These are phyloP conservation scores for Chalciporus sp. DNA, from an alignment of 1,284 basidiomycete genomes.

Conservation along the genomic window DNA sequence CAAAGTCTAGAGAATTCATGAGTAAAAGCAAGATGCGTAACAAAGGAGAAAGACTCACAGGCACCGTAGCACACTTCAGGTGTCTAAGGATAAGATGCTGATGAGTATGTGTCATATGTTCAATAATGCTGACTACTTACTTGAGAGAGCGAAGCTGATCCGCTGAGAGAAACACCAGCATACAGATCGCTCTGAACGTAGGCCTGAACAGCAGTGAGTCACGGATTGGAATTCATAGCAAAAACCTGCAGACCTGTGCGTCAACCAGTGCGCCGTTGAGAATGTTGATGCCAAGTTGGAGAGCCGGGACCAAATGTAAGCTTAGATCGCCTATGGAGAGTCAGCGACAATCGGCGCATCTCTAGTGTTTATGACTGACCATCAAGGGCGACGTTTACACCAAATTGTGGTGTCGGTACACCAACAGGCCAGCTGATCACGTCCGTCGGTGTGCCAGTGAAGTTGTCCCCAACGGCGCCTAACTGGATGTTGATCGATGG, in stretches of 20 bases:
- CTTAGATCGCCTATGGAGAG: slow-evolving; percentile 1
- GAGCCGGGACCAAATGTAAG: slow-evolving; percentile 3
- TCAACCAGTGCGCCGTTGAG: slow-evolving; percentile 7
- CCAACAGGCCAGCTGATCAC: background rate
- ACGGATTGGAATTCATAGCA: background rate
- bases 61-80: background rate
- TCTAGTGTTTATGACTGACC: background rate
- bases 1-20: background rate
- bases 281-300: slow-evolving; percentile 8
- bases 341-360: background rate
- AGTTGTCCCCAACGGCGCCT: background rate
- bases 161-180: background rate
- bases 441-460: background rate
- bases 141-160: background rate
- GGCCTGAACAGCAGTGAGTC: background rate
- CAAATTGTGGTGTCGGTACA: background rate
- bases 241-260: background rate
- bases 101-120: background rate
- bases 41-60: background rate
- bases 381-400: background rate
- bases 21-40: background rate
- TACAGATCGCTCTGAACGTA: slow-evolving; percentile 4
- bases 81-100: background rate
- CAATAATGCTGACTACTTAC: background rate
- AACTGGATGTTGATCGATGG: slow-evolving; percentile 1